Evolutionary conservation across 1,284 basidiomycete species (phyloP).

Genomic region (Xerocomus cyaneibrunnescens): DNA sequence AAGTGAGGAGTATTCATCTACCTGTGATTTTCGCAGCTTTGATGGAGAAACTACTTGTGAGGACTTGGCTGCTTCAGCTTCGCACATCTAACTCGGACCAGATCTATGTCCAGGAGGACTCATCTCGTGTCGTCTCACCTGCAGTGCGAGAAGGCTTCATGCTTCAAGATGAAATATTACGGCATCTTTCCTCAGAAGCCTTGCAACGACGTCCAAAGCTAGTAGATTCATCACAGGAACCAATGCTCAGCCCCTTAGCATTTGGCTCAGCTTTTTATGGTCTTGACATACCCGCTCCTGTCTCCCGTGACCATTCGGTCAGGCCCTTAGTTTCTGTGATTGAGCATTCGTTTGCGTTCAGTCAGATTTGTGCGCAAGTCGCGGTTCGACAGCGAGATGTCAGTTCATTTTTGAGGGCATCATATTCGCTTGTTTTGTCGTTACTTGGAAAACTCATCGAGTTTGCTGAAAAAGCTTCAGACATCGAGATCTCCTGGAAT

Average conservation of each 20-base stretch:
- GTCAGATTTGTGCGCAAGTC: slow-evolving; percentile 43
- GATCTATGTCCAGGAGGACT: slow-evolving; percentile 42
- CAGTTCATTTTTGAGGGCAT: slow-evolving; percentile 41
- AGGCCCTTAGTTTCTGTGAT: slow-evolving; percentile 59
- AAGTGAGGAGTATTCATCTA: slow-evolving; percentile 76
- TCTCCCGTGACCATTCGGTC: slow-evolving; percentile 30
- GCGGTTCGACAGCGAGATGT: slow-evolving; percentile 36
- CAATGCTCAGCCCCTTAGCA: slow-evolving; percentile 43
- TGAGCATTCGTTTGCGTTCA: slow-evolving; percentile 51
- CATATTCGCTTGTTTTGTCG: slow-evolving; percentile 48
- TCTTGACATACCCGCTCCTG: slow-evolving; percentile 37
- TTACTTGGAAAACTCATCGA: slow-evolving; percentile 52
- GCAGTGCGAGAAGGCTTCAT: slow-evolving; percentile 47
- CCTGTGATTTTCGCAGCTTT: slow-evolving; percentile 73
- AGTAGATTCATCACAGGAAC: slow-evolving; percentile 36
- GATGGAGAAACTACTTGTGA: slow-evolving; percentile 61
- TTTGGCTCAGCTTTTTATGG: slow-evolving; percentile 64
- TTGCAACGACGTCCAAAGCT: slow-evolving; percentile 52
- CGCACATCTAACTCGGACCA: slow-evolving; percentile 24
- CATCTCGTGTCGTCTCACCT: slow-evolving; percentile 35
- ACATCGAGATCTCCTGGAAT: slow-evolving; percentile 49
- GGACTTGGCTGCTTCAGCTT: slow-evolving; percentile 17
- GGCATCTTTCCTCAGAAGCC: slow-evolving; percentile 50
- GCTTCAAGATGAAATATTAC: slow-evolving; percentile 54
- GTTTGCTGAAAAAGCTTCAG: slow-evolving; percentile 39